Percentiles rank a stretch among this genome's conserved stretches.
Evolutionary conservation across 148 eudicot genomes (phyloP).

Genomic region (Rhododendron henanense): DNA sequence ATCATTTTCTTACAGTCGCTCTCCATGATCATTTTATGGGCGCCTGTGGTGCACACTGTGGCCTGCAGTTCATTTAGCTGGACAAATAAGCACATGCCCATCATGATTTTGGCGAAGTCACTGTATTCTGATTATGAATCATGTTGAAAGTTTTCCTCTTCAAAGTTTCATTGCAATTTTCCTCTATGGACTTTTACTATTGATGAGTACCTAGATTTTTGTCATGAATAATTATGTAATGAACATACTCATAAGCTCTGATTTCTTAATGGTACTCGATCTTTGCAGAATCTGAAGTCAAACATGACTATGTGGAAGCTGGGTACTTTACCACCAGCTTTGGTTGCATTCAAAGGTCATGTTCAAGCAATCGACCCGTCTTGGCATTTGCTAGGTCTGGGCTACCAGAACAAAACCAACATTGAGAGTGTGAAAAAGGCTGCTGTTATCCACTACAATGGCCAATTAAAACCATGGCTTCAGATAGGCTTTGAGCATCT

Average conservation of each 20-base stretch:
- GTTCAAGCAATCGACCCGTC: slow-evolving; percentile 85
- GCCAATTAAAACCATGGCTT: slow-evolving; percentile 97
- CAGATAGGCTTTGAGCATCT: slow-evolving; percentile 97
- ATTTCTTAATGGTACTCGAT: neutral
- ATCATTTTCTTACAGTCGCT: neutral
- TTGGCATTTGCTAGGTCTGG: slow-evolving; percentile 98
- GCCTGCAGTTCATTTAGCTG: neutral
- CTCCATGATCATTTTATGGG: neutral
- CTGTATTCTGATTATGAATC: neutral
- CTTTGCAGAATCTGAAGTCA: slow-evolving; percentile 85
- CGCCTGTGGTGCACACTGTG: neutral
- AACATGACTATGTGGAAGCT: slow-evolving; percentile 97
- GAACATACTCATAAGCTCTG: neutral
- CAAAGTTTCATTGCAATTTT: neutral
- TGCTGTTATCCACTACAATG: slow-evolving; percentile 98
- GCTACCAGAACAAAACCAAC: slow-evolving; percentile 82
- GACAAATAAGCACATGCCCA: neutral
- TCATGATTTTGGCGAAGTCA: neutral
- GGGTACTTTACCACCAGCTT: slow-evolving; percentile 95
- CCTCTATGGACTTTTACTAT: neutral
- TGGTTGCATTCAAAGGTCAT: slow-evolving; percentile 92
- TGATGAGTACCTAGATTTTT: neutral
- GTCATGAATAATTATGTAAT: neutral
- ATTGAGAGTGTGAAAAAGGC: slow-evolving; percentile 75
- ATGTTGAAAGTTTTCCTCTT: neutral